Percentiles rank a stretch among this genome's conserved stretches.
Evolutionary conservation across 2,329 filamentous ascomycete species (phyloP).

Genomic region (Penicillium sp.): DNA sequence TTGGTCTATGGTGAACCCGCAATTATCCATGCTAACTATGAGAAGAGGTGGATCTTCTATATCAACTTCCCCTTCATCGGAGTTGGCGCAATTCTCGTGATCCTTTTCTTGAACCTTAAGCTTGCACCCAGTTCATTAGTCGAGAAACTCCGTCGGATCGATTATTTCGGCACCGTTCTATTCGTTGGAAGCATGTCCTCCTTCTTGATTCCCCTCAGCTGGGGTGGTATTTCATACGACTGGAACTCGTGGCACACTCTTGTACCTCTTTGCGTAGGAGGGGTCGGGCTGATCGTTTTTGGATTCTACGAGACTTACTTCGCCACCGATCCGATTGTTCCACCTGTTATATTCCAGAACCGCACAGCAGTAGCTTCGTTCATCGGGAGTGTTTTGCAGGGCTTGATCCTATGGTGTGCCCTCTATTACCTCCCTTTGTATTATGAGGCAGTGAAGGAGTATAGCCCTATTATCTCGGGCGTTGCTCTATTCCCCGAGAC

Average conservation of each 20-base stretch:
- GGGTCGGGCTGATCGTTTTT: slow-evolving; percentile 53
- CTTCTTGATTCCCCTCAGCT: slow-evolving; percentile 63
- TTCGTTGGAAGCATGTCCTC: slow-evolving; percentile 61
- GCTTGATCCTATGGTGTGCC: slow-evolving; percentile 49
- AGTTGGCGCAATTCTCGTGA: slow-evolving; percentile 26
- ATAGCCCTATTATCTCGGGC: slow-evolving; percentile 55
- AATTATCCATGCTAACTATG: not conserved
- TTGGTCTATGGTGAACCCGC: not conserved
- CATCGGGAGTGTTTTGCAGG: slow-evolving; percentile 58
- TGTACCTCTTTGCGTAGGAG: slow-evolving; percentile 60
- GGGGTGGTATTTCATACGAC: slow-evolving; percentile 64
- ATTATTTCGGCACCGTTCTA: slow-evolving; percentile 62
- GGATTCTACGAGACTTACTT: slow-evolving; percentile 55
- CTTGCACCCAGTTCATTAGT: slow-evolving; percentile 49
- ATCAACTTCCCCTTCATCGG: slow-evolving; percentile 41
- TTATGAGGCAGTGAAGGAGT: slow-evolving; percentile 51
- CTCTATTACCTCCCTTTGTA: slow-evolving; percentile 57
- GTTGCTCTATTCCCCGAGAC: slow-evolving; percentile 60
- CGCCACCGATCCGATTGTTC: slow-evolving; percentile 53
- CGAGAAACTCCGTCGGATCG: slow-evolving; percentile 56
- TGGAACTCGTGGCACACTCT: slow-evolving; percentile 65
- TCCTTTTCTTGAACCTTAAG: slow-evolving; percentile 56
- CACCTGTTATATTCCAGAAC: slow-evolving; percentile 47
- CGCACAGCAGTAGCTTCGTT: slow-evolving; percentile 52
- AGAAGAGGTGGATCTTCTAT: slow-evolving; percentile 40